Evolutionary conservation across 2,329 filamentous ascomycete species (phyloP), one percentile per base, ranked within the genome.

Genomic region (Nannizziopsis barbatae): DNA sequence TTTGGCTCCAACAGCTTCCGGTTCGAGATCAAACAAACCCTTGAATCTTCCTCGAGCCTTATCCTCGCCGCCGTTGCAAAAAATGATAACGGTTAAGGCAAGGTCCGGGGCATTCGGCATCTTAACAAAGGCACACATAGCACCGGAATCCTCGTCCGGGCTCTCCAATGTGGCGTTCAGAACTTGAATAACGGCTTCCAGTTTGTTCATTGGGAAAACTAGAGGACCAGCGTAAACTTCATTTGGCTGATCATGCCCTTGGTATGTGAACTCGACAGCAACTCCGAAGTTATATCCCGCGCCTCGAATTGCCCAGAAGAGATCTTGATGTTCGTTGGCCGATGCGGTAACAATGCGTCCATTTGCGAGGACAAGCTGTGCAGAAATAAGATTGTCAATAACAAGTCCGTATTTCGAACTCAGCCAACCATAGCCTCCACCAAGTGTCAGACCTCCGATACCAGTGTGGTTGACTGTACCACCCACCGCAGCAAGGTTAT

Each of bases 391-490:
- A 51, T 71, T 70, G 59, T 76, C 75, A 43, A 76, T 72, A 0
- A 68, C 68, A 5, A 81, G 65, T 0, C 80, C 80, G 45, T 77
- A 65, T 30, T 66, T 63, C 0, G 75, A 73, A 20, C 69, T 73
- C 12, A 82, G 62, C 60, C 74, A 72, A 1, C 79, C 77, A 55
- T 76, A 78, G 1, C 78, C 79, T 18, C 77, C 78, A 0, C 76
- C 76, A 1, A 80, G 59, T 0, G 73, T 71, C 11, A 81, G 63
- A 0, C 76, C 79, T 1, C 76, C 78, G 5, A 82, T 74, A 5
- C 79, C 79, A 1, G 77, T 81, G 53, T 81, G 75, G 37, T 75
- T 75, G 8, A 81, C 76, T 0, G 78, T 80, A 2, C 79, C 79
- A 7, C 77, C 78, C 0, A 80, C 75, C 1, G 76, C 76, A 1